Evolutionary conservation across 1,139 yeast genomes (phyloP).

Genomic region (Suhomyces bolitotheri): DNA sequence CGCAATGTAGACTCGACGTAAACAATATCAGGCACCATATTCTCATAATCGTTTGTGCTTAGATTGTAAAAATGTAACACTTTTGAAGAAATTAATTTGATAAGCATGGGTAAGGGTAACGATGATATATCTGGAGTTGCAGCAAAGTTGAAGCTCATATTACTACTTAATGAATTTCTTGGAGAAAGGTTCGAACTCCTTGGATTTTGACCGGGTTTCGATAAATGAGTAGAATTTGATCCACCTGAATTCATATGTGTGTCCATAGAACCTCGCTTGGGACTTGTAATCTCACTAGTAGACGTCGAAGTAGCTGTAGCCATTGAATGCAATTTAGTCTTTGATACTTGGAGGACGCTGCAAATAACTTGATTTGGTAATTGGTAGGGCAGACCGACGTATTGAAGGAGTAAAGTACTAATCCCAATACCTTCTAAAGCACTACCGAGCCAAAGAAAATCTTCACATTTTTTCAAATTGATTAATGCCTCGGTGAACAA

Average conservation of each 20-base stretch:
- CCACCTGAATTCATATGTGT: constrained; percentile 3
- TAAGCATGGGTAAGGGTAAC: constrained; percentile 46
- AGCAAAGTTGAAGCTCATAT: constrained; percentile 21
- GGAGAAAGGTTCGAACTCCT: constrained; percentile 26
- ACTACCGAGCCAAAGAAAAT: constrained; percentile 84
- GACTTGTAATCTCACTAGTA: constrained; percentile 11
- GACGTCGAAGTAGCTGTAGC: constrained; percentile 16
- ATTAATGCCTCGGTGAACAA: constrained; percentile 72
- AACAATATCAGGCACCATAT: constrained; percentile 80
- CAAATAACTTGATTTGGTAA: constrained; percentile 44
- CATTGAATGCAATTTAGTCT: constrained; percentile 24
- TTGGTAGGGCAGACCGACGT: constrained; percentile 57
- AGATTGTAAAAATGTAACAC: constrained; percentile 58
- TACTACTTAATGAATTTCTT: constrained; percentile 32
- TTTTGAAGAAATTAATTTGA: constrained; percentile 47
- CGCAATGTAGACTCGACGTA: constrained; percentile 73
- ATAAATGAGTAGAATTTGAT: constrained; percentile 3
- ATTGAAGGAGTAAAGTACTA: constrained; percentile 60
- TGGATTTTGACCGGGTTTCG: constrained; percentile 2
- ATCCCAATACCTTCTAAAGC: constrained; percentile 80
- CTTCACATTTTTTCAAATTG: constrained; percentile 62
- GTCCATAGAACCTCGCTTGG: constrained; percentile 25
- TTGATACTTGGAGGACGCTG: constrained; percentile 29
- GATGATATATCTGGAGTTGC: constrained; percentile 29
- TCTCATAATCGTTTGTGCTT: constrained; percentile 63